These are phyloP conservation scores for Talaromyces sp. DNA, from an alignment of 2,329 filamentous ascomycete genomes.

Conservation along the genomic window DNA sequence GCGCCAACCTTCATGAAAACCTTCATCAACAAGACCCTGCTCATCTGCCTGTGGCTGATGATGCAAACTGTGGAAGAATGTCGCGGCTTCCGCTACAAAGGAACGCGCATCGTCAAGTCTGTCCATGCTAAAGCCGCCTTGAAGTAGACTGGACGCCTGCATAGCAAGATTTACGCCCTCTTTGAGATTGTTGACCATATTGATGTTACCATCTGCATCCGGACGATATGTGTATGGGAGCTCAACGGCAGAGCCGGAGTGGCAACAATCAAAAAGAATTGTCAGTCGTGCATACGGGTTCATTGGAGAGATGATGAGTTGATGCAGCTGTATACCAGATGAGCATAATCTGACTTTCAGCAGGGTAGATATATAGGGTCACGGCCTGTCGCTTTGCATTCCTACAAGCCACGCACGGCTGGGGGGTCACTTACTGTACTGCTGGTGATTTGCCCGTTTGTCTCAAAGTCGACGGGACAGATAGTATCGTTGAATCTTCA, in stretches of 20 bases:
- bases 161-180: slow-evolving; percentile 49
- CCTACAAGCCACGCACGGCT: neutral
- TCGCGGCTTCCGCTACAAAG: slow-evolving; percentile 15
- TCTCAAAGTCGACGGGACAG: slow-evolving; percentile 53
- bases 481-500: slow-evolving; percentile 49
- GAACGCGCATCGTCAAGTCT: slow-evolving; percentile 17
- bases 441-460: slow-evolving; percentile 54
- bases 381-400: neutral
- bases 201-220: slow-evolving; percentile 56
- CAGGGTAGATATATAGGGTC: neutral
- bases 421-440: slow-evolving; percentile 31
- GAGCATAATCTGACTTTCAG: neutral
- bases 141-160: slow-evolving; percentile 51
- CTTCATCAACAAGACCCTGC: slow-evolving; percentile 44
- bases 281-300: slow-evolving; percentile 52
- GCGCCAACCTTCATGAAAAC: slow-evolving; percentile 47
- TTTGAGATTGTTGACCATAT: slow-evolving; percentile 54
- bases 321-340: slow-evolving; percentile 40
- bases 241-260: slow-evolving; percentile 59
- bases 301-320: slow-evolving; percentile 51
- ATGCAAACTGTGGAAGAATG: slow-evolving; percentile 17
- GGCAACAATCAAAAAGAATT: slow-evolving; percentile 61
- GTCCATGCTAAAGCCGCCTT: slow-evolving; percentile 39
- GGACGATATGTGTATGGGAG: slow-evolving; percentile 58
- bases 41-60: slow-evolving; percentile 40